Conservation (phyloP, 306 rosid genomes). For the Corylus avellana region DNA sequence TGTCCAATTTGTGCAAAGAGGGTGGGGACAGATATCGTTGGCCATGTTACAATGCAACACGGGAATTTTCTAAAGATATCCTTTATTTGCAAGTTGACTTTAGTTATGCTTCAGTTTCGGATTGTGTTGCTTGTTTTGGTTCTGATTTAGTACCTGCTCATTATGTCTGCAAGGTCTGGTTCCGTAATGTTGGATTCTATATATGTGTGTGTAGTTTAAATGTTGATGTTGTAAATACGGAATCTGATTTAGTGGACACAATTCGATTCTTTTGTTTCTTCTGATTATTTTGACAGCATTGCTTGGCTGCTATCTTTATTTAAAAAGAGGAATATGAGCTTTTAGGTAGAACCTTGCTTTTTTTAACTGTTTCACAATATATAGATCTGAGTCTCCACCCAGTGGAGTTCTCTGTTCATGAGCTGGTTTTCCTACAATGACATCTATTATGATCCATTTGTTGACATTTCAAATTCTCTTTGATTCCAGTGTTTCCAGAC, state of each 20-base stretch:
- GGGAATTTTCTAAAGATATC: constrained; percentile 84
- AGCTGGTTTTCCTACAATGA: not conserved
- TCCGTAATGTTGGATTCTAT: not conserved
- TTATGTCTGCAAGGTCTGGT: constrained; percentile 3
- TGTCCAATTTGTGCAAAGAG: constrained; percentile 74
- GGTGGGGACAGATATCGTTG: constrained; percentile 75
- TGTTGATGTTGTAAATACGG: not conserved
- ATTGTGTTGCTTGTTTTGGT: not conserved
- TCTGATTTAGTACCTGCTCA: constrained; percentile 9
- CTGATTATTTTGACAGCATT: not conserved
- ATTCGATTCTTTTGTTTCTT: not conserved
- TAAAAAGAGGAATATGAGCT: not conserved
- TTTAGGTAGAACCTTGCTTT: not conserved
- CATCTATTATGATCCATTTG: not conserved
- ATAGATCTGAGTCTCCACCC: not conserved
- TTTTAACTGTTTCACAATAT: not conserved
- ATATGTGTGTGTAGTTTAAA: not conserved
- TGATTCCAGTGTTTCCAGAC: not conserved
- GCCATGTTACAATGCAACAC: constrained; percentile 77
- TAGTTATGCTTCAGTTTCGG: not conserved
- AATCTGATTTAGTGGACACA: not conserved
- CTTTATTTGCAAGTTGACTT: constrained; percentile 39
- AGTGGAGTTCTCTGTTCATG: not conserved
- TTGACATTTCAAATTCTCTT: not conserved
- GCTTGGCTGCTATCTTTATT: not conserved